Evolutionary conservation across 345 rosid genomes (phyloP).

Genomic region (Draba incana): DNA sequence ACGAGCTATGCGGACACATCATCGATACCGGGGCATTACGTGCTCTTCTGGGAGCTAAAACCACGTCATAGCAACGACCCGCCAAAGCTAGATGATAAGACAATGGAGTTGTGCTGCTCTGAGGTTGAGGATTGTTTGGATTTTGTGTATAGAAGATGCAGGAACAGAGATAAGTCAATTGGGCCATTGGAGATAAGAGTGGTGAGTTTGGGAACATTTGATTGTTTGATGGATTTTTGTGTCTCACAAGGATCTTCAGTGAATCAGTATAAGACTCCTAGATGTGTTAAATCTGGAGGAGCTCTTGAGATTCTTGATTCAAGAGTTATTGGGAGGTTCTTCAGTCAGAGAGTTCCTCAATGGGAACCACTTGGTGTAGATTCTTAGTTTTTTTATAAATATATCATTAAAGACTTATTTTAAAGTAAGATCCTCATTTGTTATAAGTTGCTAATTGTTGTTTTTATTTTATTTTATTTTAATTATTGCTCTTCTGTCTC

Average conservation of each 20-base stretch:
- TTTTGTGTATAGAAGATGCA: constrained; percentile 80
- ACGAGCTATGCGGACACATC: constrained; percentile 78
- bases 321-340: constrained; percentile 65
- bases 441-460: constrained; percentile 28
- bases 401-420: constrained; percentile 24
- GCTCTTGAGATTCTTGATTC: constrained; percentile 71
- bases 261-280: constrained; percentile 93
- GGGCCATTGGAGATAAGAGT: constrained; percentile 89
- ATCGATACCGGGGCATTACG: constrained; percentile 89
- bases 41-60: constrained; percentile 88
- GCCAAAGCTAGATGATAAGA: constrained; percentile 47
- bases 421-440: constrained; percentile 34
- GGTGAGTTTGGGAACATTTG: constrained; percentile 72
- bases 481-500: constrained; percentile 20
- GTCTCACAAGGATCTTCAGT: constrained; percentile 87
- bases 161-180: constrained; percentile 77
- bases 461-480: not conserved
- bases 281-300: constrained; percentile 75
- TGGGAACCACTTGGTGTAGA: constrained; percentile 74
- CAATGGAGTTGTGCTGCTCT: constrained; percentile 82
- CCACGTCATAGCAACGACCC: constrained; percentile 55
- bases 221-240: constrained; percentile 84
- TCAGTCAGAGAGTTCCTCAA: constrained; percentile 61
- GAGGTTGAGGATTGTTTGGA: constrained; percentile 81
- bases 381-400: constrained; percentile 25